Evolutionary conservation across 73 alveolate species (phyloP), one percentile per base, ranked within the genome.

Genomic region (Stentor coeruleus): DNA sequence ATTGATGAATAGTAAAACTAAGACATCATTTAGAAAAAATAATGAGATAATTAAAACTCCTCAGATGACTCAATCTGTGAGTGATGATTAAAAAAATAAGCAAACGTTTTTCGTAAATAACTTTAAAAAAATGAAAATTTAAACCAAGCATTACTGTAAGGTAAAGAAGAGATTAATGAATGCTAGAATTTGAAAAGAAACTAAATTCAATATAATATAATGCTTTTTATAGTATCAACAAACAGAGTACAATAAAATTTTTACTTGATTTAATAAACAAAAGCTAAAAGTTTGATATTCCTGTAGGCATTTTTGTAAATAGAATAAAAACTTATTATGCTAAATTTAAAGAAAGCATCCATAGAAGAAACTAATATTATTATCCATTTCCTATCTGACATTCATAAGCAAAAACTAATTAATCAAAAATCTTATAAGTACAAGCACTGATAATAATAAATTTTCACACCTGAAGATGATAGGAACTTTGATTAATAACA

Each of bases 1-100:
- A 59, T 86, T 0, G 96, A 91, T 59, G 96, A 91, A 74, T 91
- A 94, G 59, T 84, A 3, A 60, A 94, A 58, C 89, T 91, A 14
- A 84, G 94, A 59, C 88, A 72, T 35, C 60, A 60, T 49, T 80
- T 82, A 3, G 91, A 88, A 75, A 92, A 91, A 41, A 89, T 40
- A 37, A 84, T 75, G 74, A 74, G 89, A 49, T 33, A 83, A 30
- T 2, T 74, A 40, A 66, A 14, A 26, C 40, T 31, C 79, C 79
- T 20, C n/a, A 15, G 37, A 20, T 20, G 49, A 20, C 42, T 66
- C 79, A 66, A 33, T 20, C 26, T 33, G n/a, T 66, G n/a, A 31
- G n/a, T 0, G 79, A 66, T 28, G 79, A 66, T 20, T 11, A 31
- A 66, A 66, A 66, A 14, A 11, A 26, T 20, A 37, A 66, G 39